Conservation (phyloP, 2,329 filamentous ascomycete genomes). For the Lasiodiplodia hormozganensis region DNA sequence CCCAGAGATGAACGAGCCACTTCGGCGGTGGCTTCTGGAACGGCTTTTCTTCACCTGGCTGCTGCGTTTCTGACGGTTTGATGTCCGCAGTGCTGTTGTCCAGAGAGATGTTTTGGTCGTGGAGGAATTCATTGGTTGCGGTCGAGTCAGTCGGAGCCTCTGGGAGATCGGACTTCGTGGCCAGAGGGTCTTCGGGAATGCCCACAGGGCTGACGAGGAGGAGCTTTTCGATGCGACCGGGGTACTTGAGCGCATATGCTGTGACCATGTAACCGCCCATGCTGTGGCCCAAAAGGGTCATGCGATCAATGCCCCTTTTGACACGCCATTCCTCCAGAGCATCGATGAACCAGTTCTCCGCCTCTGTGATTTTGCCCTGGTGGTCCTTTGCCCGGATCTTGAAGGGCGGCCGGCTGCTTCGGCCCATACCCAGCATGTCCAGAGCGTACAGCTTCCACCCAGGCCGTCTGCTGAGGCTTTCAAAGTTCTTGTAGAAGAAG, state of each 20-base stretch:
- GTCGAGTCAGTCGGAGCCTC: slow-evolving; percentile 64
- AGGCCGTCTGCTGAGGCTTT: slow-evolving; percentile 76
- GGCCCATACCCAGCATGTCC: slow-evolving; percentile 93
- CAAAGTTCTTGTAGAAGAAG: slow-evolving; percentile 99
- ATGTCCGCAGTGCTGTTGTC: background rate
- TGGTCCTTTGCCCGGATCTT: slow-evolving; percentile 82
- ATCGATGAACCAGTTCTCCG: slow-evolving; percentile 95
- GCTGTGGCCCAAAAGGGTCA: slow-evolving; percentile 92
- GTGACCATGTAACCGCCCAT: slow-evolving; percentile 94
- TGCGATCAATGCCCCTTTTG: slow-evolving; percentile 85
- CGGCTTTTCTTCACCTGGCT: slow-evolving; percentile 21
- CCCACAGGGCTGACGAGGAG: slow-evolving; percentile 95
- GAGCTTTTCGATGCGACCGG: slow-evolving; percentile 91
- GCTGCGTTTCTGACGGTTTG: slow-evolving; percentile 56
- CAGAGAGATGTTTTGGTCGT: background rate
- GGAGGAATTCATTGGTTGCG: slow-evolving; percentile 73
- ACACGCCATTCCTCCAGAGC: slow-evolving; percentile 95
- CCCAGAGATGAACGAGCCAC: slow-evolving; percentile 95
- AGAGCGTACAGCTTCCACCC: slow-evolving; percentile 92
- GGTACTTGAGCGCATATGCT: slow-evolving; percentile 97
- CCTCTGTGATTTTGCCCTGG: slow-evolving; percentile 81
- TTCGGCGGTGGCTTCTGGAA: slow-evolving; percentile 57
- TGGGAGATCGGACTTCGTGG: slow-evolving; percentile 79
- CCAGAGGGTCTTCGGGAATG: slow-evolving; percentile 92
- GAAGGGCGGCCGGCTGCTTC: slow-evolving; percentile 84